Base-by-base conservation (phyloP, 73 alveolate genomes). In the Paramecium sonneborni region DNA sequence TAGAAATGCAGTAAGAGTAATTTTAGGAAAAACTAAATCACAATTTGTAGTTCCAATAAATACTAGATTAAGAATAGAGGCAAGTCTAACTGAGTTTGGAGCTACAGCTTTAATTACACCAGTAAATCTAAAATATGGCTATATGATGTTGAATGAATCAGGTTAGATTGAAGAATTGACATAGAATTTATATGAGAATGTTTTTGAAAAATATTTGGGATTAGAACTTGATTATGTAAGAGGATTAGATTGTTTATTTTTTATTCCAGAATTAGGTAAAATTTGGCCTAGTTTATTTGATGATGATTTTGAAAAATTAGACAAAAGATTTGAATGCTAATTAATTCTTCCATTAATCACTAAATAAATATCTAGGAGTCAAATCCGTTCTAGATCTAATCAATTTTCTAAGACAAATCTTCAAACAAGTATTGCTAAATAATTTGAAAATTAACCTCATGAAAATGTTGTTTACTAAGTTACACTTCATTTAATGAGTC, bases 201-300 rank as follows among this genome's bases (percentile, higher is more conserved):
- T 79, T 24, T 79, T 79, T 39, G 37, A 43, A 46, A 79, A 79
- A 24, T 41, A 79, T 79, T 43, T 79, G 5, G 55, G 72, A 41
- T 23, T 79, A 11, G 76, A 43, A 18, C 44, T 39, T 24, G 18
- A 44, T 26, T 23, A 79, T 8, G 7, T 79, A 2, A 79, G 41
- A 79, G 90, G 90, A 79, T 43, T 79, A 43, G 90, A 79, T 79
- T 79, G 44, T 44, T 34, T 79, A 10, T 18, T 39, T 26, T 39
- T 79, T 23, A 79, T 79, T 38, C 90, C 90, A 12, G 69, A 79
- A 30, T 43, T 79, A 34, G 69, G 23, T 0, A 79, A 38, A 5
- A 24, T 24, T 11, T 79, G 90, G 90, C 34, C n/a, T 32, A 23
- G 4, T 12, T 34, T 74, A 21, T 74, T 74, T 37, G 87, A 74